Conservation (phyloP, 2,329 filamentous ascomycete species). For the Epicoccum sorghinum region DNA sequence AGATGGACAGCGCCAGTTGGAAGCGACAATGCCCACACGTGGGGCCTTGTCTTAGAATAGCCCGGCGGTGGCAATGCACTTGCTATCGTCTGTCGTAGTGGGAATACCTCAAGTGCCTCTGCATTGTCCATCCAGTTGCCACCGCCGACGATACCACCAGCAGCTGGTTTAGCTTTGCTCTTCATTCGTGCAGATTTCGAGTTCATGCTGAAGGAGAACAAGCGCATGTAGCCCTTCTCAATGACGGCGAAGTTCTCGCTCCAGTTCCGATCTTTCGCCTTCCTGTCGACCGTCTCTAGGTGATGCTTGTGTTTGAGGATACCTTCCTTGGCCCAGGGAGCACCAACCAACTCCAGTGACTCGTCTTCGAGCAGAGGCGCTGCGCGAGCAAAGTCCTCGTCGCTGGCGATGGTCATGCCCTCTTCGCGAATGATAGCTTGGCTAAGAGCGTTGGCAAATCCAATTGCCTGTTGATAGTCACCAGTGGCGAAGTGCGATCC, state of each 20-base stretch:
- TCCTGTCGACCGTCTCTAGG: slow-evolving; percentile 86
- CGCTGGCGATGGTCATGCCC: slow-evolving; percentile 60
- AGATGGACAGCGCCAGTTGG: slow-evolving; percentile 93
- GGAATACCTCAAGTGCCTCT: slow-evolving; percentile 84
- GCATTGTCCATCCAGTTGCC: slow-evolving; percentile 99
- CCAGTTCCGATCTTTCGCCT: slow-evolving; percentile 94
- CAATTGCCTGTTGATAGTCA: slow-evolving; percentile 95
- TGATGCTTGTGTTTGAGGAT: slow-evolving; percentile 97
- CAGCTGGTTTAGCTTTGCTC: slow-evolving; percentile 60
- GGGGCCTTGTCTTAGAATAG: slow-evolving; percentile 86
- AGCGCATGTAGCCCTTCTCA: slow-evolving; percentile 89
- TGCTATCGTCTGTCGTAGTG: slow-evolving; percentile 88
- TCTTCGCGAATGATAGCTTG: slow-evolving; percentile 97
- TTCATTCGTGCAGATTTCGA: slow-evolving; percentile 75
- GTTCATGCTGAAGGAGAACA: slow-evolving; percentile 89
- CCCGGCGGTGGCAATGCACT: slow-evolving; percentile 88
- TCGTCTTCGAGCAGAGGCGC: slow-evolving; percentile 86
- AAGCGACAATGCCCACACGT: slow-evolving; percentile 93
- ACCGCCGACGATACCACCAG: slow-evolving; percentile 79
- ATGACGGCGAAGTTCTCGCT: slow-evolving; percentile 94
- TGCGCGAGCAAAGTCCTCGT: slow-evolving; percentile 64
- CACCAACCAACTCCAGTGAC: slow-evolving; percentile 84
- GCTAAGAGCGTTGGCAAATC: slow-evolving; percentile 94
- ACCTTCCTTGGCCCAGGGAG: slow-evolving; percentile 98
- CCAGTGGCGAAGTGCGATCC: slow-evolving; percentile 74